phyloP scores from a whole-genome alignment of 257 asterid species.

The Catharanthus roseus region DNA sequence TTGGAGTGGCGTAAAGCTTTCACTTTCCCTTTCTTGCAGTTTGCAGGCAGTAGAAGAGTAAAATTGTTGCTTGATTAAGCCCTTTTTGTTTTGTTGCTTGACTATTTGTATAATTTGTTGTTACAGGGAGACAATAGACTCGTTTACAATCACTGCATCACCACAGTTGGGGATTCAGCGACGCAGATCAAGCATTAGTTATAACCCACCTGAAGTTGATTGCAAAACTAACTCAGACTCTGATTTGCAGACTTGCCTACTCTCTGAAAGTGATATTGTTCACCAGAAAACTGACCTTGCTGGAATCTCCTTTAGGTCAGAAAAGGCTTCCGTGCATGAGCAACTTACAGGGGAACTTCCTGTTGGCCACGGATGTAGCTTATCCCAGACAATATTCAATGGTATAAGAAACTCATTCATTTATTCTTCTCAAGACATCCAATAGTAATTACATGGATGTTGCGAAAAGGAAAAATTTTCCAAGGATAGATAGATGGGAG shows the following conservation, averaged over 20 bases:
- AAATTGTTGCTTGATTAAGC: neutral
- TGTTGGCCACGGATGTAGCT: conserved; percentile 56
- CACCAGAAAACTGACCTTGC: conserved; percentile 25
- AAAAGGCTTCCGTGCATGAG: conserved; percentile 33
- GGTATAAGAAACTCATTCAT: conserved; percentile 38
- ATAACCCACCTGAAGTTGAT: conserved; percentile 26
- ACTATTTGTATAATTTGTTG: neutral
- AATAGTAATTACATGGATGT: neutral
- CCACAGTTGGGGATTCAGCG: conserved; percentile 49
- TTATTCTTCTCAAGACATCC: neutral
- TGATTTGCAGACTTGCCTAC: conserved; percentile 39
- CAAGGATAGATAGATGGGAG: neutral
- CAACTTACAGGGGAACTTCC: conserved; percentile 61
- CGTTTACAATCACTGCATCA: conserved; percentile 67
- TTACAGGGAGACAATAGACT: conserved; percentile 67
- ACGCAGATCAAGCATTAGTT: conserved; percentile 30
- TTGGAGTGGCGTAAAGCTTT: neutral
- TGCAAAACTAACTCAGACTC: conserved; percentile 29
- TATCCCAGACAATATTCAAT: conserved; percentile 67
- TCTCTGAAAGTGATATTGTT: conserved; percentile 36
- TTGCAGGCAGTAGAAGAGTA: neutral
- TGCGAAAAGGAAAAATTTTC: neutral
- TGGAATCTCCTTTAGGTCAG: conserved; percentile 20
- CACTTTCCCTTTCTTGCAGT: neutral
- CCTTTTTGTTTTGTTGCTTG: neutral